Evolutionary conservation across 1,284 basidiomycete genomes (phyloP), one percentile per base, ranked within the genome.

Genomic region (Fomitopsis betulina): DNA sequence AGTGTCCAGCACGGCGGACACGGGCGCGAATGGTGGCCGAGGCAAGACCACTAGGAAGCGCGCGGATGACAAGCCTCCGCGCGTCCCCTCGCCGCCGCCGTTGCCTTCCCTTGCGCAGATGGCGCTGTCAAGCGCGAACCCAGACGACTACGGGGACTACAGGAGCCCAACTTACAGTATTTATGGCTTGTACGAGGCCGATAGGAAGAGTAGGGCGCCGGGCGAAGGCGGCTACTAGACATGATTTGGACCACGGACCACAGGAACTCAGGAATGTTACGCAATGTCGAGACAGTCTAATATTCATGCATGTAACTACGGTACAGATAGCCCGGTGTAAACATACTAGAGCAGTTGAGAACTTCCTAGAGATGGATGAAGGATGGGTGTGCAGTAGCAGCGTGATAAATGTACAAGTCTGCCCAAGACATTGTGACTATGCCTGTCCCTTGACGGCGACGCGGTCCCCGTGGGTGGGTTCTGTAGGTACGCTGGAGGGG

Each of bases 131-230:
- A 85, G 87, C 61, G 70, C 74, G 3, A 82, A 87, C 59, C 78
- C 81, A 12, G 79, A 84, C 51, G 84, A 77, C 5, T 87, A 81
- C 69, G 79, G 74, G 1, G 82, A 83, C 42, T 91, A 91, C 62
- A 77, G 83, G 62, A 90, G 89, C 65, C 88, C 89, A 23, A 91
- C 89, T 4, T 91, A 91, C 63, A 91, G 89, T 68, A 83, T 91
- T 58, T 91, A 87, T 65, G 86, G 86, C 47, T 64, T 90, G 63
- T 91, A 91, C 65, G 85, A 84, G 58, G 75, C 73, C 19, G 84
- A 86, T 58, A 74, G 82, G 67, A 88, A 83, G 74, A 85, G 84
- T 61, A 73, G 75, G 47, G 69, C 67, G 40, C 64, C 57, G 38
- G 64, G 63, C 15, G 65, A 67, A n/a, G 65, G 66, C 17, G 67